Conservation (phyloP, 148 eudicot genomes). For the Selenicereus undatus region DNA sequence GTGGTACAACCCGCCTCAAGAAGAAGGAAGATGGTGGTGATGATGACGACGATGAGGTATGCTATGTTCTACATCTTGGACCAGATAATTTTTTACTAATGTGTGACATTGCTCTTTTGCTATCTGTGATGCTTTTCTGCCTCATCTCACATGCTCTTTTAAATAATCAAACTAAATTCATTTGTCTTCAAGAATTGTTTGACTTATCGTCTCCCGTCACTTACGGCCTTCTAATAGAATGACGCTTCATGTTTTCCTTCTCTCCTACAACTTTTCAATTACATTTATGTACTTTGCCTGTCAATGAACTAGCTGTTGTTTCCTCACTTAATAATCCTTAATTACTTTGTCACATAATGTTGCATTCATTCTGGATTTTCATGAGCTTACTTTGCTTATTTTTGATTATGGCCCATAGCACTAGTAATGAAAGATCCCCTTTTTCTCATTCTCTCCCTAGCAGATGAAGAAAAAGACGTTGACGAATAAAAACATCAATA, state of each 20-base stretch:
- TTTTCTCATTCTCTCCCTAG: neutral
- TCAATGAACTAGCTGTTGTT: neutral
- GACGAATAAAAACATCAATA: too few species aligned
- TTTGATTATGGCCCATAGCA: neutral
- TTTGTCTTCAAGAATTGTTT: neutral
- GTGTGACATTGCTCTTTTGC: neutral
- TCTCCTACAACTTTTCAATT: neutral
- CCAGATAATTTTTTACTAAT: neutral
- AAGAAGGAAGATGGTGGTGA: conserved; percentile 67
- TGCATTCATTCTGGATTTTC: neutral
- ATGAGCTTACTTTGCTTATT: neutral
- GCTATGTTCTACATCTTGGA: neutral
- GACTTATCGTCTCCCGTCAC: neutral
- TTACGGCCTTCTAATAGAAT: too few species aligned
- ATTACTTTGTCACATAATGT: neutral
- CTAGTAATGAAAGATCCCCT: neutral
- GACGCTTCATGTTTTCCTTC: neutral
- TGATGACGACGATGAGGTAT: conserved; percentile 60
- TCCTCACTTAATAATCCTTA: neutral
- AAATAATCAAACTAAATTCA: neutral
- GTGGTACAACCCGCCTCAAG: conserved; percentile 83
- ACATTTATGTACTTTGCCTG: neutral
- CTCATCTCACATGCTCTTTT: neutral
- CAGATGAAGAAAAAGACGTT: too few species aligned
- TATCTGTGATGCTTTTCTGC: neutral